Conservation (phyloP, 2,329 filamentous ascomycete genomes). For the Blumeriella jaapii region DNA sequence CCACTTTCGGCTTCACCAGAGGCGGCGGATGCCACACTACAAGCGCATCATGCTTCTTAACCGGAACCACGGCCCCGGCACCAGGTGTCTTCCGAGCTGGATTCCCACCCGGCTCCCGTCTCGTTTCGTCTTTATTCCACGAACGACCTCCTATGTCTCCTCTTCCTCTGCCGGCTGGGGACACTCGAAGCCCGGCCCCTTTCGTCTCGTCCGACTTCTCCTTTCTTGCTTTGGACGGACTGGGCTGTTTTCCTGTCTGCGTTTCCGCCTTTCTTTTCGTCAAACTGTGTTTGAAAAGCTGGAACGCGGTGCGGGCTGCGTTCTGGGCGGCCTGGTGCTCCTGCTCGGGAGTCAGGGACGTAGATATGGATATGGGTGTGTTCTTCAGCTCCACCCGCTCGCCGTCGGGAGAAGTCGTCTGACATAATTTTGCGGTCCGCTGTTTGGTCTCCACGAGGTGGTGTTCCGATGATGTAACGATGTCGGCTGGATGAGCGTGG, state of each 20-base stretch:
- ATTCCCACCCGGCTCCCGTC: neutral
- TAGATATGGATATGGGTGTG: conserved; percentile 28
- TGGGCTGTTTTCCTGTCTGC: conserved; percentile 30
- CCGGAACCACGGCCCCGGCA: neutral
- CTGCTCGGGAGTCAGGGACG: conserved; percentile 14
- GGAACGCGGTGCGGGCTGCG: conserved; percentile 64
- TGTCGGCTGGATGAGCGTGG: conserved; percentile 14
- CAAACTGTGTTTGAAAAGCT: conserved; percentile 19
- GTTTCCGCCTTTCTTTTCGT: conserved; percentile 9
- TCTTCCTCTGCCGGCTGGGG: conserved; percentile 1
- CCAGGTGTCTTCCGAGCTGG: neutral
- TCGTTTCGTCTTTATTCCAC: conserved; percentile 2
- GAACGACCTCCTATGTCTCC: conserved; percentile 18
- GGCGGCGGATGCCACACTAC: conserved; percentile 10
- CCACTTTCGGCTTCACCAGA: conserved; percentile 5
- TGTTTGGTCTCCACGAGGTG: conserved; percentile 12
- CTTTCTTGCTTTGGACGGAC: conserved; percentile 6
- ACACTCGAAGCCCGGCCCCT: neutral
- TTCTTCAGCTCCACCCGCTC: conserved; percentile 14
- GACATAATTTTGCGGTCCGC: conserved; percentile 16
- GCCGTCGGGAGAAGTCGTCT: conserved; percentile 10
- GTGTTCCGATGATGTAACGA: conserved; percentile 20
- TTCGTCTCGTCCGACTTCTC: neutral
- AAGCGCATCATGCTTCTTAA: conserved; percentile 2
- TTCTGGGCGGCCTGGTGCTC: conserved; percentile 37